phyloP scores from a whole-genome alignment of 1,284 basidiomycete species.

The Neonothopanus nambi region DNA sequence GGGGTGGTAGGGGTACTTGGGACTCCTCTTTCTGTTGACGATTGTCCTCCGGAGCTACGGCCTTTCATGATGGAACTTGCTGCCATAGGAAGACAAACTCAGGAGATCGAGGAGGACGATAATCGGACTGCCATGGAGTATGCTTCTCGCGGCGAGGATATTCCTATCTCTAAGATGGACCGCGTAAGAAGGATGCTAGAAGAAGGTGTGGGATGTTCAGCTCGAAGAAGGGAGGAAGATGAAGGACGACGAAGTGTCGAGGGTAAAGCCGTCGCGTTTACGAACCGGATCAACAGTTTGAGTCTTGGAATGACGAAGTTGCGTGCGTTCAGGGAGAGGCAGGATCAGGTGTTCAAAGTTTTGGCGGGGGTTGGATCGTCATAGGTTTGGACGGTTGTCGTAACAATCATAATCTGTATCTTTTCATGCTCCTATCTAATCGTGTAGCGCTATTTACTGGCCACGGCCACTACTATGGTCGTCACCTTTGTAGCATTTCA shows the following conservation, averaged over 20 bases:
- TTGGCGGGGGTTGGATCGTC: conserved; percentile 41
- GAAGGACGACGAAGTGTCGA: conserved; percentile 51
- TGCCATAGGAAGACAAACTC: conserved; percentile 52
- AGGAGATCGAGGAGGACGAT: conserved; percentile 59
- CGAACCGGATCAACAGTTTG: conserved; percentile 72
- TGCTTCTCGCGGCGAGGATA: conserved; percentile 42
- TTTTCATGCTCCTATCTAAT: background rate
- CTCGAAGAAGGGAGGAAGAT: conserved; percentile 25
- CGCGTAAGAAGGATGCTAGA: conserved; percentile 60
- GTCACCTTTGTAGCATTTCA: too few species aligned
- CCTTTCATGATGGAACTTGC: conserved; percentile 71
- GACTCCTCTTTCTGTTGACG: conserved; percentile 44
- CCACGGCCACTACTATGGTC: background rate
- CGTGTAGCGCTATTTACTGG: background rate
- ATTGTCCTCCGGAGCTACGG: conserved; percentile 59
- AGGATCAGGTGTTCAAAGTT: conserved; percentile 71
- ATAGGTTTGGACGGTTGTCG: background rate
- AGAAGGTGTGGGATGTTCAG: conserved; percentile 50
- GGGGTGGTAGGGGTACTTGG: conserved; percentile 60
- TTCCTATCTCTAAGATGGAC: conserved; percentile 58
- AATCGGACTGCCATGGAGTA: conserved; percentile 50
- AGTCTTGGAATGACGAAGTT: conserved; percentile 69
- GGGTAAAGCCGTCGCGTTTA: conserved; percentile 63
- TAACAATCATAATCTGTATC: background rate
- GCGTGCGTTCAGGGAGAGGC: conserved; percentile 68